Evolutionary conservation across 768 basidiomycete genomes (phyloP), one percentile per base, ranked within the genome.

Genomic region (Calocera cornea): DNA sequence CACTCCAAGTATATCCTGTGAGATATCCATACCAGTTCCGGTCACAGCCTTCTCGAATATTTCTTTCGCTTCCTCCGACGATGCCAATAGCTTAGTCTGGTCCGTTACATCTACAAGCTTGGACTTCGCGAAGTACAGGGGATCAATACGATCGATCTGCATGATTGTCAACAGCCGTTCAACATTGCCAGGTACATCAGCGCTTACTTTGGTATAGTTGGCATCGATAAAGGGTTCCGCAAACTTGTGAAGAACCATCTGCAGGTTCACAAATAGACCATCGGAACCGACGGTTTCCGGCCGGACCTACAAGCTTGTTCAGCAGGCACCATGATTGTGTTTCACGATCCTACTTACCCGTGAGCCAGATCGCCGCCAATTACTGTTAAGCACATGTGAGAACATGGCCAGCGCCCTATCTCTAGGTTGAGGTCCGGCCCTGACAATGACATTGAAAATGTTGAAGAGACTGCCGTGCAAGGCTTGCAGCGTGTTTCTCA

Each of bases 191-290:
- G 22, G 34, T 33, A 41, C 29, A 17, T 54, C 1, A 10, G 31
- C 64, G 66, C 72, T 31, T 68, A 89, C 94, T 83, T 97, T 98
- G 47, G 87, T 84, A 72, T 88, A 97, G 66, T 82, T 85, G 0
- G 90, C 86, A 75, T 98, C 95, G 82, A 98, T 92, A 73, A 97
- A 95, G 0, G 95, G 95, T 71, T 95, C 92, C 33, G 92, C 88
- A 72, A 99, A 89, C 16, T 86, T 84, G 60, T 93, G 80, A 27
- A 98, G 77, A 16, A 97, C 78, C n/a, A 81, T 82, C 71, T 95
- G 90, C 34, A 95, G 73, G 72, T 97, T 98, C 68, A 90, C 82
- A 88, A 99, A 89, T 75, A 93, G 97, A 67, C 90, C 87, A 74
- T 99, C 95, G 0, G 86, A 86, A 1, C 94, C 85, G 12, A 98